Percentiles rank a stretch among this genome's conserved stretches.
Evolutionary conservation across 1,139 yeast species (phyloP).

Genomic region (Candida tetrigidarum): DNA sequence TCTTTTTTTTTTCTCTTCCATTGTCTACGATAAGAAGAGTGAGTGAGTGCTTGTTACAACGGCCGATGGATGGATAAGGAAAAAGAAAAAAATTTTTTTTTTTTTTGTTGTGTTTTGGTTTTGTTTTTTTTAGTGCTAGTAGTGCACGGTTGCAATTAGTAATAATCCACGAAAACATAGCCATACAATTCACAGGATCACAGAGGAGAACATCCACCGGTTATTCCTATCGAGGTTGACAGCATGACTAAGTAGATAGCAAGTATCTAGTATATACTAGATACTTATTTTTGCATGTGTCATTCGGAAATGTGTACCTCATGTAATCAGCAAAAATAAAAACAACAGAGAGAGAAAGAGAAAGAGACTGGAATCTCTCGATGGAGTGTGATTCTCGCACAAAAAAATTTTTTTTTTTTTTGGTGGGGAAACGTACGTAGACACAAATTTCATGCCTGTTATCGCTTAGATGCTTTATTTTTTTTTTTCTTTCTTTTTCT

Average conservation of each 20-base stretch:
- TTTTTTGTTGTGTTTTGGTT: neutral
- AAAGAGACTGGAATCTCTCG: neutral
- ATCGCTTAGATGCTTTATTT: neutral
- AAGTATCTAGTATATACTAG: too few relatives aligned
- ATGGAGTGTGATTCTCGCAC: neutral
- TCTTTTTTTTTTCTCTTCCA: neutral
- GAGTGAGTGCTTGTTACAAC: neutral
- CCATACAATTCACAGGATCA: too few relatives aligned
- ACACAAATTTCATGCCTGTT: neutral
- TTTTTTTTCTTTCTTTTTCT: neutral
- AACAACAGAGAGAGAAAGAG: neutral
- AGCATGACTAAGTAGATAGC: neutral
- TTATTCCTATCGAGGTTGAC: too few relatives aligned
- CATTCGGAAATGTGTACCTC: neutral
- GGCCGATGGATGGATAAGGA: neutral
- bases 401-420: too few relatives aligned
- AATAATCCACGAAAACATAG: neutral
- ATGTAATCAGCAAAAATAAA: neutral
- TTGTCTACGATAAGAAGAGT: neutral
- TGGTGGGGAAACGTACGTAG: neutral
- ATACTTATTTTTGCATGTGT: neutral
- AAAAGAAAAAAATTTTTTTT: neutral
- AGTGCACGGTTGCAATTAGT: too few relatives aligned
- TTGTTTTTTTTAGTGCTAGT: too few relatives aligned
- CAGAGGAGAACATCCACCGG: too few relatives aligned